These are phyloP conservation scores for Penicillium crustosum DNA, from an alignment of 2,329 filamentous ascomycete genomes.

Conservation along the genomic window DNA sequence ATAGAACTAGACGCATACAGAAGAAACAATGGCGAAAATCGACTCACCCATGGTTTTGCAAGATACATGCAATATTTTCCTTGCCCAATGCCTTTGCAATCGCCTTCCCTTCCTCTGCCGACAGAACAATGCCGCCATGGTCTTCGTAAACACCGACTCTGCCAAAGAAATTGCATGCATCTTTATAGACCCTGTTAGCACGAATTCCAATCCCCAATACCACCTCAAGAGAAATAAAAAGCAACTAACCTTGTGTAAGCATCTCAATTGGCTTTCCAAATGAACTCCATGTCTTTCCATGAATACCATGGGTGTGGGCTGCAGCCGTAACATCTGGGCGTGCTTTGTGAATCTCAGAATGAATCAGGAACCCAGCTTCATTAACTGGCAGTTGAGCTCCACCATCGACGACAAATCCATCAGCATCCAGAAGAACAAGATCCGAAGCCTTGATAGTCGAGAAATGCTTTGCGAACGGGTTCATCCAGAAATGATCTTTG, in stretches of 20 bases:
- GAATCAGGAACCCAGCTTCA: constrained; percentile 59
- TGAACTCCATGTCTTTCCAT: constrained; percentile 62
- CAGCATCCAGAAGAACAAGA: constrained; percentile 41
- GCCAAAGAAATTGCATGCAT: constrained; percentile 42
- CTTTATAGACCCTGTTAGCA: constrained; percentile 17
- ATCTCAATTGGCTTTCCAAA: constrained; percentile 61
- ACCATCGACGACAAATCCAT: constrained; percentile 44
- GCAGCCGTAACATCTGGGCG: constrained; percentile 60
- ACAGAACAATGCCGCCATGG: constrained; percentile 44
- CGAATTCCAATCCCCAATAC: neutral
- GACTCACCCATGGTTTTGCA: constrained; percentile 44
- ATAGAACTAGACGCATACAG: constrained; percentile 15
- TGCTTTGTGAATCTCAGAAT: constrained; percentile 59
- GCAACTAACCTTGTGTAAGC: constrained; percentile 56
- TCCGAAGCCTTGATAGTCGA: constrained; percentile 44
- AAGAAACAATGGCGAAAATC: neutral
- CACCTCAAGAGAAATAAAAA: neutral
- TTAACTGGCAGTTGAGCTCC: constrained; percentile 43
- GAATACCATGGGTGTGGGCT: constrained; percentile 59
- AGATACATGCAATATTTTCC: constrained; percentile 43
- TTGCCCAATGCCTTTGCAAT: constrained; percentile 42
- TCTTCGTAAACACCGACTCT: constrained; percentile 41
- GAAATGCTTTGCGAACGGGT: constrained; percentile 43
- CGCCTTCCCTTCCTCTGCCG: constrained; percentile 40
- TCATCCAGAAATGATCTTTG: constrained; percentile 44